Base-by-base conservation (phyloP, 2,329 filamentous ascomycete genomes). In the Colletotrichum sp. region DNA sequence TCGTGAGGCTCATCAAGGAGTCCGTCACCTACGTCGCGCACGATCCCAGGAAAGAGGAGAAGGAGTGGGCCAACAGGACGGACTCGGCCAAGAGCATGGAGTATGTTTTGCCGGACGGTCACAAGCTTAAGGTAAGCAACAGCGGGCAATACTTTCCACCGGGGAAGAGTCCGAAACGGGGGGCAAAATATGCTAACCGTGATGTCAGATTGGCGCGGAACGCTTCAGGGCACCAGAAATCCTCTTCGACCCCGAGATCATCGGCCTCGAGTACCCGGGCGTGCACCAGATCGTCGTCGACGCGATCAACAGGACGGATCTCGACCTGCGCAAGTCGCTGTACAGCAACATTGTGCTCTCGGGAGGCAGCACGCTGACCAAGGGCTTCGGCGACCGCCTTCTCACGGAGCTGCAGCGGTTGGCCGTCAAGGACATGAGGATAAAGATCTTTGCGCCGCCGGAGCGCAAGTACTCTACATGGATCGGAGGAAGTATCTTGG, bases 381-480 rank as follows among this genome's bases (percentile, higher is more conserved):
- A 97, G 87, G 97, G 97, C 60, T 99, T 99, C 83, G 96, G 96
- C 72, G 97, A 99, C 86, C 92, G 97, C 67, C 88, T 99, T 80
- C 89, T 99, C 83, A 93, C 95, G 80, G 97, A 99, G 87, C 94
- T 99, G 79, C 97, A 98, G 87, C 91, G 94, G 83, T 88, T 99
- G 81, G 97, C 97, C 13, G 96, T 99, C 80, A 98, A 98, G 89
- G 97, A 99, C 84, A 99, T 98, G 96, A 93, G 96, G 82, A 99
- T 99, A 88, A 98, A 98, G 90, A 99, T 99, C 83, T 98, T 98
- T 87, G 97, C 97, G 70, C 97, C 97, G 71, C 96, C 97, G 8
- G 97, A 99, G 89, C 92, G 97, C 79, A 98, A 99, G 86, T 99
- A 99, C 88, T 98, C 96, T 77, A 99, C 97, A 36, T 99, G 97